Evolutionary conservation across 2,329 filamentous ascomycete genomes (phyloP).

Genomic region (Calycina herbarum): DNA sequence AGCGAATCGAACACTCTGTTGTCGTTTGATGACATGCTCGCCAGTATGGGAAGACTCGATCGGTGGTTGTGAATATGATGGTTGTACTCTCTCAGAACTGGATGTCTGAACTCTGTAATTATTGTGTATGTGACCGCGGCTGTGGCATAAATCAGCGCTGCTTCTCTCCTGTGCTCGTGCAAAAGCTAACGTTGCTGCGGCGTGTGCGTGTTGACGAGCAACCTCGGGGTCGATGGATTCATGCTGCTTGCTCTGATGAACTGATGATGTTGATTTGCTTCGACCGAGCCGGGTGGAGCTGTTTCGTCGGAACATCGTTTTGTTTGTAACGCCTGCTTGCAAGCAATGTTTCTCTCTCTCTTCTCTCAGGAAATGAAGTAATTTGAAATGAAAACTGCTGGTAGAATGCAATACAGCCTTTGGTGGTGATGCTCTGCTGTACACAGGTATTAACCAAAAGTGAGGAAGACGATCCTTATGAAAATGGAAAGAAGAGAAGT

Average conservation of each 20-base stretch:
- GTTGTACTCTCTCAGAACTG: constrained; percentile 12
- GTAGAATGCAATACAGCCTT: constrained; percentile 32
- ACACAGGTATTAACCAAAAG: constrained; percentile 37
- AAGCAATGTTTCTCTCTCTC: constrained; percentile 11
- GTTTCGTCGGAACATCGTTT: constrained; percentile 39
- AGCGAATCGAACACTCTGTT: constrained; percentile 57
- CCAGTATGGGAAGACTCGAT: constrained; percentile 28
- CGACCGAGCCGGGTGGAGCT: constrained; percentile 48
- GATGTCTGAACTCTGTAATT: constrained; percentile 19
- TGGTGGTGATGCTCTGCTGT: constrained; percentile 25
- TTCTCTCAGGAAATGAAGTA: constrained; percentile 25
- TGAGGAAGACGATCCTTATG: constrained; percentile 24
- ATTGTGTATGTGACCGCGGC: constrained; percentile 23
- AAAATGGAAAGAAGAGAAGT: constrained; percentile 40
- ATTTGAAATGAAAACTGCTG: constrained; percentile 31
- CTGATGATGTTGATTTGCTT: constrained; percentile 55
- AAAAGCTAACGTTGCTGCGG: constrained; percentile 63
- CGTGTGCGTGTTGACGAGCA: constrained; percentile 59
- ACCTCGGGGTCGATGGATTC: constrained; percentile 50
- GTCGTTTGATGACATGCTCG: constrained; percentile 40
- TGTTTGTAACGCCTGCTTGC: constrained; percentile 9
- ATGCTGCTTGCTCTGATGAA: constrained; percentile 46
- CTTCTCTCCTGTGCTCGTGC: constrained; percentile 48
- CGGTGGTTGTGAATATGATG: constrained; percentile 21
- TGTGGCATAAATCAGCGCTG: constrained; percentile 41